phyloP scores from a whole-genome alignment of 345 rosid genomes.

The Arabidopsis suecica region DNA sequence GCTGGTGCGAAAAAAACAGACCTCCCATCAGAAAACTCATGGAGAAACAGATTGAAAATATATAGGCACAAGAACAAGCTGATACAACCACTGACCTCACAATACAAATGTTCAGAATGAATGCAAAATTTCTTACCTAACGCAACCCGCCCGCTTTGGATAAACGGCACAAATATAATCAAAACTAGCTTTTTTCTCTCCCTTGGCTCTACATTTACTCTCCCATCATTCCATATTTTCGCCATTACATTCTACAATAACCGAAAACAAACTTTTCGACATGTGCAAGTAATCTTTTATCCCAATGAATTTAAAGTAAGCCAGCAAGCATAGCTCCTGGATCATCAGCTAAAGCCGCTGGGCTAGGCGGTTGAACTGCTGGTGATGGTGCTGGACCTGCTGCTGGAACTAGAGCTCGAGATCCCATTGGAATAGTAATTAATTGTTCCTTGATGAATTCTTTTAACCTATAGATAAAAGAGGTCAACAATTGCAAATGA shows the following conservation, averaged over 20 bases:
- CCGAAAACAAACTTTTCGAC: background rate
- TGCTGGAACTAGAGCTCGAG: constrained; percentile 52
- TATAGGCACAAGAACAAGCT: constrained; percentile 15
- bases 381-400: constrained; percentile 51
- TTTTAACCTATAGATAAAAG: constrained; percentile 69
- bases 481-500: constrained; percentile 26
- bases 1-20: background rate
- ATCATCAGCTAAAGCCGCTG: constrained; percentile 60
- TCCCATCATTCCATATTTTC: constrained; percentile 12
- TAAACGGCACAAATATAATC: constrained; percentile 19
- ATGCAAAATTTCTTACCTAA: constrained; percentile 55
- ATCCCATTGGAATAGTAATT: constrained; percentile 58
- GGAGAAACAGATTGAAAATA: constrained; percentile 16
- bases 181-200: constrained; percentile 17
- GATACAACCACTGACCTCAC: constrained; percentile 38
- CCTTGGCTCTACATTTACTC: constrained; percentile 26
- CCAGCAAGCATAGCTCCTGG: constrained; percentile 92
- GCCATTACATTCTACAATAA: constrained; percentile 22
- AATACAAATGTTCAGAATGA: constrained; percentile 57
- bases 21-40: background rate
- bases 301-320: constrained; percentile 56
- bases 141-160: constrained; percentile 9
- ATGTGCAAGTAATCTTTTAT: constrained; percentile 16
- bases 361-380: constrained; percentile 52
- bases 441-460: constrained; percentile 93